Evolutionary conservation across 805 yeast species (phyloP).

Genomic region (Saturnispora galanensis): DNA sequence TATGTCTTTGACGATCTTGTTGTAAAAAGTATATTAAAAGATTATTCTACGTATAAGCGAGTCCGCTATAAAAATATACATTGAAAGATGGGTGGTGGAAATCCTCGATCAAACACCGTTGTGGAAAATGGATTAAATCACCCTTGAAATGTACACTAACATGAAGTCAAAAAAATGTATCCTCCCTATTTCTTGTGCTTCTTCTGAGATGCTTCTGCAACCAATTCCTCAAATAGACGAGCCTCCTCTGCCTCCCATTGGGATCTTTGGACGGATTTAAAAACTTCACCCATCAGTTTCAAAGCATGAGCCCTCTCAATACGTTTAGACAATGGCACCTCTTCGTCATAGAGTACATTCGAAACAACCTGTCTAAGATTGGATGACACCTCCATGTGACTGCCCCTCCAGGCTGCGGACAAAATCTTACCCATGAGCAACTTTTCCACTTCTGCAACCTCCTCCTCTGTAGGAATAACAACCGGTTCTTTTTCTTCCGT

Average conservation of each 20-base stretch:
- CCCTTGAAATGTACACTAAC: not conserved
- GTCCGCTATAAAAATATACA: too few species aligned
- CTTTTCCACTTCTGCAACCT: slow-evolving; percentile 67
- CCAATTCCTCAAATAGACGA: slow-evolving; percentile 79
- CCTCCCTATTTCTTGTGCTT: slow-evolving; percentile 39
- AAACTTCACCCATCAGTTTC: slow-evolving; percentile 58
- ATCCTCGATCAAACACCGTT: too few species aligned
- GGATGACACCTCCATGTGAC: slow-evolving; percentile 74
- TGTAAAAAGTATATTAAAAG: too few species aligned
- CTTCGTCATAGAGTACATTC: slow-evolving; percentile 59
- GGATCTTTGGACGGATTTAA: slow-evolving; percentile 59
- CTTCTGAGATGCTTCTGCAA: slow-evolving; percentile 71
- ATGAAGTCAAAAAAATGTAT: not conserved
- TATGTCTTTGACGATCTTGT: too few species aligned
- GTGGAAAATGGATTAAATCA: not conserved
- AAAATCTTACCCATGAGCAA: slow-evolving; percentile 78
- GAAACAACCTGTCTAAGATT: slow-evolving; percentile 79
- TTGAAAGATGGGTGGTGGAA: too few species aligned
- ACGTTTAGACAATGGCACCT: slow-evolving; percentile 50
- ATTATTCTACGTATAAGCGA: too few species aligned
- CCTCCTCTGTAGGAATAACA: slow-evolving; percentile 42
- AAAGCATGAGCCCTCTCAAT: slow-evolving; percentile 73
- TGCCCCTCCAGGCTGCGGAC: slow-evolving; percentile 93
- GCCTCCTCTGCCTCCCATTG: slow-evolving; percentile 91
- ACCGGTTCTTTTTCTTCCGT: slow-evolving; percentile 16